Base-by-base conservation (phyloP, 345 rosid species). In the Viola odorata region DNA sequence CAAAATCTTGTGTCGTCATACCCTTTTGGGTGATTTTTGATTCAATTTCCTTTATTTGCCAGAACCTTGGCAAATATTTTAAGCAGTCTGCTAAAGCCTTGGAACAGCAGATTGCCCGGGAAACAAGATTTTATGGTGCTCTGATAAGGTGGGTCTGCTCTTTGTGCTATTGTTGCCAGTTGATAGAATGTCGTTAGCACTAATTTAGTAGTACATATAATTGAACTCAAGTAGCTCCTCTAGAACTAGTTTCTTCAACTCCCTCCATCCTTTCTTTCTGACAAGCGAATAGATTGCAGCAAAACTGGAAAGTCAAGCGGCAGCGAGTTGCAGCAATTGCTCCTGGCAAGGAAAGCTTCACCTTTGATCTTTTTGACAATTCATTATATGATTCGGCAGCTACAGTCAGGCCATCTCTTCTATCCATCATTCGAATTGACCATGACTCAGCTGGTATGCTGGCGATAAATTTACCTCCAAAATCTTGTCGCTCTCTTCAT, bases 111-210 rank as follows among this genome's bases (percentile, higher is more conserved):
- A 69, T 92, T 58, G 76, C 85, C 45, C 80, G 84, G 42, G 97
- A 92, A 73, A 96, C 98, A 73, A 89, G 89, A 67, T 92, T 92
- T 76, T 92, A 92, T 68, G 98, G 97, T 49, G 97, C 98, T 69
- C 79, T 92, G 58, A 87, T 92, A 76, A 85, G 97, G 98, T 89
- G 59, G 40, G 75, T 23, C 53, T 14, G 47, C 9, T 44, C 3
- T 44, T 44, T 44, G 47, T 6, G 47, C 47, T 1, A 9, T 12
- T 47, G 12, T 47, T 47, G 11, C 13, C 50, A 47, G 4, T 11
- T n/a, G n/a, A 10, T 47, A n/a, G 32, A 0, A 23, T 23, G 32
- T 23, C 2, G 1, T 23, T 23, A 48, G 15, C 51, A 48, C 51
- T 48, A 12, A 17, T 3, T 23, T 9, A 32, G 23, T 3, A 36